A percentile compares a stretch with the other conserved stretches of the same genome.
Conservation (phyloP, 768 basidiomycete genomes). For the Mycena kentingensis region DNA sequence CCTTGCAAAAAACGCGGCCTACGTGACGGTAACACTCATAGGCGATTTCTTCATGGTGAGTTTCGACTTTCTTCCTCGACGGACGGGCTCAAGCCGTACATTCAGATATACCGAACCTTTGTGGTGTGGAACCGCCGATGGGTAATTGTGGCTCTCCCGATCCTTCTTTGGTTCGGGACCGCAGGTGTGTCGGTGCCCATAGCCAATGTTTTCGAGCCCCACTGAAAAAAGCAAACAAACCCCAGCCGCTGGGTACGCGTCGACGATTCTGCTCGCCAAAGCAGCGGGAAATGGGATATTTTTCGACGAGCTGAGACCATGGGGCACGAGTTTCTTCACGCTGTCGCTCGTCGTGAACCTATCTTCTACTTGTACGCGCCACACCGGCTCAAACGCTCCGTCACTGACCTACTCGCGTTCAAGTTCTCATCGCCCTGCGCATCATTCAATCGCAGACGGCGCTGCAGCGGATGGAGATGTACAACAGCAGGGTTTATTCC, state of each 20-base stretch:
- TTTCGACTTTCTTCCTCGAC: not conserved
- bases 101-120: conserved; percentile 13
- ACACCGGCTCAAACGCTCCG: not conserved
- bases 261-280: not conserved
- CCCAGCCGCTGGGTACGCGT: not conserved
- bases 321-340: conserved; percentile 1
- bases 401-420: not conserved
- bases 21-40: conserved; percentile 6
- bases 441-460: conserved; percentile 5
- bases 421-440: conserved; percentile 13
- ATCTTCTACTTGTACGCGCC: conserved; percentile 2
- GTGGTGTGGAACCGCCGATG: conserved; percentile 14
- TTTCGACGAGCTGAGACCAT: not conserved
- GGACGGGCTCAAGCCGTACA: conserved; percentile 1
- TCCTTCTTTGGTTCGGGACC: conserved; percentile 1
- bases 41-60: conserved; percentile 15
- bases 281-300: not conserved
- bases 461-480: not conserved
- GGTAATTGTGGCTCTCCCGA: conserved; percentile 4
- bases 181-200: not conserved
- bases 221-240: not conserved
- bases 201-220: not conserved
- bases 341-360: conserved; percentile 3
- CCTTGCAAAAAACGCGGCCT: conserved; percentile 10
- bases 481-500: conserved; percentile 1